Evolutionary conservation across 345 rosid species (phyloP).

Genomic region (Salix koriyanagi): DNA sequence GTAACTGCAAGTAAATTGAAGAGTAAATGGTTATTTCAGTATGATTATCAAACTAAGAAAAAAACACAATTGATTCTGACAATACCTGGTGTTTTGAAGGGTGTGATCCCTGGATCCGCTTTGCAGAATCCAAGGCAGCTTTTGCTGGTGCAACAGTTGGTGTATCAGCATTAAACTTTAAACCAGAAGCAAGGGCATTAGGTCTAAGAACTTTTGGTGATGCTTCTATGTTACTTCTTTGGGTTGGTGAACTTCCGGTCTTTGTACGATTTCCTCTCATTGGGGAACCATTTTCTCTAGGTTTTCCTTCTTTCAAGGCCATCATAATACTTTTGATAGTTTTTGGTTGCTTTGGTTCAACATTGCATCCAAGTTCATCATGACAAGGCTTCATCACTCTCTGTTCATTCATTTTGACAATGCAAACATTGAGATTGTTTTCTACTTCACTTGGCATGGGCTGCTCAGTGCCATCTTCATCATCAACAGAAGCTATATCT

Average conservation of each 20-base stretch:
- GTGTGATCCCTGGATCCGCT: constrained; percentile 48
- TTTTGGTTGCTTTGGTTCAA: constrained; percentile 71
- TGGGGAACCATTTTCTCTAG: constrained; percentile 81
- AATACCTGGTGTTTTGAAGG: constrained; percentile 73
- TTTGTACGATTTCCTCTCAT: constrained; percentile 62
- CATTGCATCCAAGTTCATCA: constrained; percentile 42
- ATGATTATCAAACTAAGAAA: constrained; percentile 4
- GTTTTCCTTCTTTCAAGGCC: constrained; percentile 89
- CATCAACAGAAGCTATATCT: constrained; percentile 53
- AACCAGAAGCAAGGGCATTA: constrained; percentile 41
- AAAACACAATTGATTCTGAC: background rate
- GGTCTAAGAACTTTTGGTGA: constrained; percentile 64
- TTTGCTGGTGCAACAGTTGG: constrained; percentile 38
- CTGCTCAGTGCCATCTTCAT: constrained; percentile 53
- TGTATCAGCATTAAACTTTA: constrained; percentile 48
- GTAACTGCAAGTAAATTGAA: constrained; percentile 43
- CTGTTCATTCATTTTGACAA: constrained; percentile 46
- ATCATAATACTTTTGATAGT: constrained; percentile 79
- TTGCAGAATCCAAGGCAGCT: constrained; percentile 46
- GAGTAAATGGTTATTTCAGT: constrained; percentile 8
- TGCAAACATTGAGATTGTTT: constrained; percentile 28
- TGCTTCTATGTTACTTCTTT: constrained; percentile 50
- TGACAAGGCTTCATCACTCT: constrained; percentile 38
- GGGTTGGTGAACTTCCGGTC: constrained; percentile 41
- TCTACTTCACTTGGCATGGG: constrained; percentile 45